These are phyloP conservation scores for Sinapis alba DNA, from an alignment of 441 rosid species.

Conservation along the genomic window DNA sequence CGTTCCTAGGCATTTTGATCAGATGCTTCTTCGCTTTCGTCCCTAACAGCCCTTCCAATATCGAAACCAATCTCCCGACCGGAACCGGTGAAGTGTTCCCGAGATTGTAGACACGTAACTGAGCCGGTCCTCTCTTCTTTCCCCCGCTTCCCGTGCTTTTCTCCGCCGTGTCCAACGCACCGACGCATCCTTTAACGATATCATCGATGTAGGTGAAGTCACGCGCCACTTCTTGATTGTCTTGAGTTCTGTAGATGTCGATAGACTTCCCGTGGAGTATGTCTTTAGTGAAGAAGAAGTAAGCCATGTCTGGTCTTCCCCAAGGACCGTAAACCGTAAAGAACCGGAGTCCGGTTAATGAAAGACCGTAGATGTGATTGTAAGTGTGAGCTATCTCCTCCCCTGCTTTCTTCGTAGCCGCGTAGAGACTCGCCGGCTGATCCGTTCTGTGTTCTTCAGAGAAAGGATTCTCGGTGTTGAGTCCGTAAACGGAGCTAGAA, in stretches of 20 bases:
- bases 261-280: slow-evolving; percentile 69
- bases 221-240: slow-evolving; percentile 79
- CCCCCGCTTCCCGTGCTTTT: slow-evolving; percentile 88
- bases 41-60: slow-evolving; percentile 55
- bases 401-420: slow-evolving; percentile 86
- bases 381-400: slow-evolving; percentile 89
- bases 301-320: slow-evolving; percentile 96
- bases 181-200: slow-evolving; percentile 76
- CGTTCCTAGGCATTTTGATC: no score
- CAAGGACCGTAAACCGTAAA: slow-evolving; percentile 92
- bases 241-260: slow-evolving; percentile 70
- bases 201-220: slow-evolving; percentile 91
- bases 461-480: slow-evolving; percentile 73
- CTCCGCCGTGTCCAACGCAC: slow-evolving; percentile 83
- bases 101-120: slow-evolving; percentile 68
- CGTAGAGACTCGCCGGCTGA: slow-evolving; percentile 82
- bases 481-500: slow-evolving; percentile 83
- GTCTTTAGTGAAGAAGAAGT: slow-evolving; percentile 81
- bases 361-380: slow-evolving; percentile 79
- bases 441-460: slow-evolving; percentile 70
- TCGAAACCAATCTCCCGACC: slow-evolving; percentile 68
- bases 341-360: slow-evolving; percentile 75
- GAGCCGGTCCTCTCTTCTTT: slow-evolving; percentile 68
- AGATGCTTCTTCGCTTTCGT: slow-evolving; percentile 76
- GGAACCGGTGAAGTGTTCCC: slow-evolving; percentile 87